Evolutionary conservation across 208 protist species (phyloP), one percentile per base, ranked within the genome.

Genomic region (Acanthamoeba rhysodes): DNA sequence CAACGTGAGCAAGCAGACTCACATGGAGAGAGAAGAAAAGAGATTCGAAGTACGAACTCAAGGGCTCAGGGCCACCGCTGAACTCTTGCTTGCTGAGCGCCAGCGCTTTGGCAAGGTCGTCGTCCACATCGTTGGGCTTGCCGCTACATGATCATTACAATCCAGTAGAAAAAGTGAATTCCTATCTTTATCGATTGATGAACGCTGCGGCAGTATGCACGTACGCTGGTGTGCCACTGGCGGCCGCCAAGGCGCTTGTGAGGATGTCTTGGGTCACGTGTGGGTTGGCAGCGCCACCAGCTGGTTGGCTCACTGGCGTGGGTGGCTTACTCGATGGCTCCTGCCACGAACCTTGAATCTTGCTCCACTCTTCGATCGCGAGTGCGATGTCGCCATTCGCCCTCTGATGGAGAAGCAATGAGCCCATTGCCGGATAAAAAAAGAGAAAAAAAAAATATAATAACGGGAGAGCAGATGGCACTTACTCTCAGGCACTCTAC

Each of bases 161-260:
- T n/a, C n/a, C n/a, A n/a, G n/a, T n/a, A n/a, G n/a, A n/a, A n/a
- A n/a, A n/a, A n/a, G n/a, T n/a, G n/a, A n/a, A n/a, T n/a, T n/a
- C n/a, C n/a, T n/a, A n/a, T n/a, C n/a, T n/a, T n/a, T n/a, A n/a
- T n/a, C n/a, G n/a, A n/a, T n/a, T n/a, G n/a, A n/a, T n/a, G n/a
- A n/a, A n/a, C n/a, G n/a, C 32, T 78, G 37, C 0, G 12, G 70
- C 32, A 45, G 24, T 0, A 29, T 68, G 24, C 62, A 18, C 24
- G 24, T 14, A 14, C 27, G 24, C 12, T 12, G 62, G 24, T 32
- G 18, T 68, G n/a, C n/a, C n/a, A n/a, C n/a, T n/a, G n/a, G n/a
- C n/a, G n/a, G n/a, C n/a, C n/a, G n/a, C n/a, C n/a, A 84, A 29
- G 20, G 74, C 45, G 74, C n/a, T 84, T 45, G 74, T n/a, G 74